phyloP scores from a whole-genome alignment of 2,329 filamentous ascomycete species.

The Chaetothyriales sp. region DNA sequence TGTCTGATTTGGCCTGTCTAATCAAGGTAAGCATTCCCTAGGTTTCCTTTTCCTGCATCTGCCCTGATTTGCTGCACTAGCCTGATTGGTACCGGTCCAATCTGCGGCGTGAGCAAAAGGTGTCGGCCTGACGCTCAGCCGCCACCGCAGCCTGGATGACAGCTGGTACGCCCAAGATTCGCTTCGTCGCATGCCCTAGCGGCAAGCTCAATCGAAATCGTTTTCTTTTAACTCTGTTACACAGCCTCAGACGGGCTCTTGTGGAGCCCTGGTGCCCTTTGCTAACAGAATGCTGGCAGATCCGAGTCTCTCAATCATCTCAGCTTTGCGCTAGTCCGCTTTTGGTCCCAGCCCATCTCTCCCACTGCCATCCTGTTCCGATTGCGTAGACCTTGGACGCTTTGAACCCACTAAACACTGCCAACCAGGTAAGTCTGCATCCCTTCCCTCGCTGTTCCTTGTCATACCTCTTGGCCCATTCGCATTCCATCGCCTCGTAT shows the following conservation, averaged over 20 bases:
- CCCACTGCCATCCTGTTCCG: conserved; percentile 13
- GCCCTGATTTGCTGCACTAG: background rate
- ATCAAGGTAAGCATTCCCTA: background rate
- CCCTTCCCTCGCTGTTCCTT: conserved; percentile 7
- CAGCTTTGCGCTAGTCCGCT: conserved; percentile 13
- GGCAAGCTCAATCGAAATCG: background rate
- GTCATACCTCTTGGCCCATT: conserved; percentile 5
- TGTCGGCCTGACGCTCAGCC: background rate
- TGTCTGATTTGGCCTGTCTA: background rate
- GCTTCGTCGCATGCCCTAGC: background rate
- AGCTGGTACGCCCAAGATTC: background rate
- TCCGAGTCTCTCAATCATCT: conserved; percentile 4
- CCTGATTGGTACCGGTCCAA: background rate
- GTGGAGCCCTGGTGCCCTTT: background rate
- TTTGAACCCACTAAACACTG: conserved; percentile 18
- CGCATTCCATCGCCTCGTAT: conserved; percentile 2
- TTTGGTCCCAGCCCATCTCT: conserved; percentile 9
- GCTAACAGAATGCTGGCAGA: background rate
- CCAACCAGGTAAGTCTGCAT: conserved; percentile 18
- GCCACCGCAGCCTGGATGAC: background rate
- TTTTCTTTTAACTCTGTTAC: background rate
- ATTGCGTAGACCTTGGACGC: conserved; percentile 17
- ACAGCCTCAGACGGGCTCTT: background rate
- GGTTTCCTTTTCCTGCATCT: background rate
- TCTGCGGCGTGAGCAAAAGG: background rate